Conservation (phyloP, 306 rosid species). For the Gastrolobium bilobum region DNA sequence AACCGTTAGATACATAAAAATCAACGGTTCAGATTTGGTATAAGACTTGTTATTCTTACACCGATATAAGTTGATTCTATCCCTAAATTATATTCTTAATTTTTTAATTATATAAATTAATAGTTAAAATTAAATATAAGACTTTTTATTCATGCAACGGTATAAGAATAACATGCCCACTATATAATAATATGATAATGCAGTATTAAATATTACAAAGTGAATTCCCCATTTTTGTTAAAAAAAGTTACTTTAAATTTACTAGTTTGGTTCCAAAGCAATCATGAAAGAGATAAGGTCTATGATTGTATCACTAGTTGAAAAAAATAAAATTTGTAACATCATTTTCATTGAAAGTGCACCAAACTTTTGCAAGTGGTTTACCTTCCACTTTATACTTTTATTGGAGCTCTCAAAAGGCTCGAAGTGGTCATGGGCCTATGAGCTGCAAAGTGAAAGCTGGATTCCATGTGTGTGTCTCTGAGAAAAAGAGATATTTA, state of each 20-base stretch:
- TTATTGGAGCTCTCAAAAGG: constrained; percentile 62
- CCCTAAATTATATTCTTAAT: too few relatives aligned
- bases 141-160: too few relatives aligned
- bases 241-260: constrained; percentile 14
- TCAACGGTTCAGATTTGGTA: too few relatives aligned
- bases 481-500: constrained; percentile 34
- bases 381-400: constrained; percentile 46
- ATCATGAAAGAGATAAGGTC: constrained; percentile 38
- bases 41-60: too few relatives aligned
- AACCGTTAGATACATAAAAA: too few relatives aligned
- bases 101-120: too few relatives aligned
- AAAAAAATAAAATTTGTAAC: constrained; percentile 32
- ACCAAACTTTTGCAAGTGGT: constrained; percentile 47
- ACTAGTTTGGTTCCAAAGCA: constrained; percentile 26
- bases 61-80: too few relatives aligned
- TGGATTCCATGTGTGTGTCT: constrained; percentile 31
- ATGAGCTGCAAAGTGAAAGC: constrained; percentile 43
- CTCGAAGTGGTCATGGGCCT: constrained; percentile 54
- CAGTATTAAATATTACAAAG: not conserved
- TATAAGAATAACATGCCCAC: too few relatives aligned
- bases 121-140: too few relatives aligned
- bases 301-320: constrained; percentile 29
- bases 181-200: not conserved
- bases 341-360: constrained; percentile 64
- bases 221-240: constrained; percentile 24